phyloP scores from a whole-genome alignment of 306 rosid species.

The Clitoria ternatea region DNA sequence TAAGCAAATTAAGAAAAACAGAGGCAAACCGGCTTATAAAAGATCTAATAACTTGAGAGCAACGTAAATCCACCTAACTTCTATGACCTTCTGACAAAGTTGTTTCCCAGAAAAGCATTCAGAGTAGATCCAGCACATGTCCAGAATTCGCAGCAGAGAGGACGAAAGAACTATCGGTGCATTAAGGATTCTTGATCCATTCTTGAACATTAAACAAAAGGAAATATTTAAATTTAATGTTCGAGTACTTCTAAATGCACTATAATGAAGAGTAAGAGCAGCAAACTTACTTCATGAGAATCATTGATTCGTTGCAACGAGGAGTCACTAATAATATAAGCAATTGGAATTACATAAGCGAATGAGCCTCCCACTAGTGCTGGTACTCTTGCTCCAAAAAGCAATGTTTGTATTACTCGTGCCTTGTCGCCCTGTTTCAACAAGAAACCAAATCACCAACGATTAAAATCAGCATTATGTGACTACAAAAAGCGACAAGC shows the following conservation, averaged over 20 bases:
- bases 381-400: slow-evolving; percentile 81
- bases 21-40: too few relatives aligned
- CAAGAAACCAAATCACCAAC: slow-evolving; percentile 18
- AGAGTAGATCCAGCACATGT: not conserved
- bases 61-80: too few relatives aligned
- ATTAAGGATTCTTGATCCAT: not conserved
- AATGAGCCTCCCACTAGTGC: slow-evolving; percentile 85
- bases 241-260: not conserved
- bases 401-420: slow-evolving; percentile 75
- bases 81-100: not conserved
- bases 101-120: not conserved
- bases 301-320: slow-evolving; percentile 52
- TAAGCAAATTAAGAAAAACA: too few relatives aligned
- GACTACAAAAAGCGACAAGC: not conserved
- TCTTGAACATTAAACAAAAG: not conserved
- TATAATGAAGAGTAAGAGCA: not conserved
- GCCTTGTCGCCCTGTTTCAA: slow-evolving; percentile 71
- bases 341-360: slow-evolving; percentile 66
- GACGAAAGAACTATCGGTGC: not conserved
- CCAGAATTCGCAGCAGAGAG: not conserved
- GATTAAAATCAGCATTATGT: not conserved
- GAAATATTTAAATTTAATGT: not conserved
- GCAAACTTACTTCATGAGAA: slow-evolving; percentile 59
- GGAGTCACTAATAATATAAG: slow-evolving; percentile 60
- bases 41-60: too few relatives aligned